These are phyloP conservation scores for Digitaria exilis DNA, from an alignment of 202 grass and related monocot genomes.

Conservation along the genomic window DNA sequence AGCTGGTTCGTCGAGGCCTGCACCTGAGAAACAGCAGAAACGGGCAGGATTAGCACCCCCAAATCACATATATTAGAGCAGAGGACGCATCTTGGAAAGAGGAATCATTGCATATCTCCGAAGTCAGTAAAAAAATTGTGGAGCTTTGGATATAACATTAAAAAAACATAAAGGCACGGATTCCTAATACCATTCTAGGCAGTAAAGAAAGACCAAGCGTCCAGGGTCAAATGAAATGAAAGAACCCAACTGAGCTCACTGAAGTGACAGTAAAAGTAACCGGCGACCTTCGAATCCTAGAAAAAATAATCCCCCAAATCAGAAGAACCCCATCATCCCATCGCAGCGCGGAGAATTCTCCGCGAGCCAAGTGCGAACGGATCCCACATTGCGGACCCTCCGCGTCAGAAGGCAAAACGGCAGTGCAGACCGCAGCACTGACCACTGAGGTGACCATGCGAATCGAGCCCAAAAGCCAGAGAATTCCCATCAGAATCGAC, in stretches of 20 bases:
- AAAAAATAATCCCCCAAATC: neutral
- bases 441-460: neutral
- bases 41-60: slow-evolving; percentile 37
- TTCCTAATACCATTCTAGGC: slow-evolving; percentile 24
- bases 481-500: neutral
- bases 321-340: neutral
- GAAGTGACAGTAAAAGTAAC: slow-evolving; percentile 23
- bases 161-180: slow-evolving; percentile 39
- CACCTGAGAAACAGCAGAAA: slow-evolving; percentile 54
- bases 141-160: slow-evolving; percentile 27
- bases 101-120: slow-evolving; percentile 42
- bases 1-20: slow-evolving; percentile 79
- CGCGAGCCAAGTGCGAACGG: neutral
- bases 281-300: neutral
- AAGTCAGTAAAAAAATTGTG: neutral
- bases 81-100: slow-evolving; percentile 26
- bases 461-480: neutral
- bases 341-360: neutral
- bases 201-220: slow-evolving; percentile 55
- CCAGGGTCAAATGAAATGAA: slow-evolving; percentile 29
- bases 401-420: neutral
- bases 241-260: neutral
- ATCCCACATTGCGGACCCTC: neutral
- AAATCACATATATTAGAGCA: slow-evolving; percentile 21
- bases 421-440: neutral